Evolutionary conservation across 2,329 filamentous ascomycete genomes (phyloP).

Genomic region (Ophiostoma piceae): DNA sequence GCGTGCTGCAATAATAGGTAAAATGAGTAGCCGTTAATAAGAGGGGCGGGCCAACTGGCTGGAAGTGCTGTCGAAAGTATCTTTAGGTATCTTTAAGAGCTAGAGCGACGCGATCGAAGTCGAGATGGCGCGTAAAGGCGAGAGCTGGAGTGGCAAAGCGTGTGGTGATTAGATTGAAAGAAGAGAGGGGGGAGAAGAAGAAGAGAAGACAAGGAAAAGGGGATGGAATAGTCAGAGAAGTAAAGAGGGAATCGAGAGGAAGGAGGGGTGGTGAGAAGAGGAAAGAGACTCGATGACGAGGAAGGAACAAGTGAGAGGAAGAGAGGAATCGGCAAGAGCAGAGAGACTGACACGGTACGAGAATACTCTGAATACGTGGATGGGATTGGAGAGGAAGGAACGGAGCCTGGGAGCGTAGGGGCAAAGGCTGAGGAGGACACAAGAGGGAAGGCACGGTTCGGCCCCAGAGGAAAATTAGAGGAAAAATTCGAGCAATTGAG

Average conservation of each 20-base stretch:
- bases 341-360: neutral
- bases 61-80: neutral
- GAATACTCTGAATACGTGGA: neutral
- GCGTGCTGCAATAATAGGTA: neutral
- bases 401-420: slow-evolving; percentile 8
- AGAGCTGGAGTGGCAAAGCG: neutral
- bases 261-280: slow-evolving; percentile 3
- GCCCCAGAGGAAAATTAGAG: neutral
- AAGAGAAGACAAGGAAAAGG: neutral
- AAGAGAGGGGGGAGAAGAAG: neutral
- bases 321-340: neutral
- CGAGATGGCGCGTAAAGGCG: neutral
- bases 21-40: slow-evolving; percentile 7
- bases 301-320: neutral
- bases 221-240: neutral
- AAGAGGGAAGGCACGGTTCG: slow-evolving; percentile 14
- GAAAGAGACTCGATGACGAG: slow-evolving; percentile 11
- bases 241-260: neutral
- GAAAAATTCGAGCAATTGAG: neutral
- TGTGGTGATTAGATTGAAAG: neutral
- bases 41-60: neutral
- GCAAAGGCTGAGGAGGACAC: slow-evolving; percentile 1
- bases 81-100: neutral
- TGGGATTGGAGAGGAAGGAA: slow-evolving; percentile 11
- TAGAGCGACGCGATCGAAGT: neutral